Base-by-base conservation (phyloP, 257 asterid species). In the Cynanchum wilfordii region DNA sequence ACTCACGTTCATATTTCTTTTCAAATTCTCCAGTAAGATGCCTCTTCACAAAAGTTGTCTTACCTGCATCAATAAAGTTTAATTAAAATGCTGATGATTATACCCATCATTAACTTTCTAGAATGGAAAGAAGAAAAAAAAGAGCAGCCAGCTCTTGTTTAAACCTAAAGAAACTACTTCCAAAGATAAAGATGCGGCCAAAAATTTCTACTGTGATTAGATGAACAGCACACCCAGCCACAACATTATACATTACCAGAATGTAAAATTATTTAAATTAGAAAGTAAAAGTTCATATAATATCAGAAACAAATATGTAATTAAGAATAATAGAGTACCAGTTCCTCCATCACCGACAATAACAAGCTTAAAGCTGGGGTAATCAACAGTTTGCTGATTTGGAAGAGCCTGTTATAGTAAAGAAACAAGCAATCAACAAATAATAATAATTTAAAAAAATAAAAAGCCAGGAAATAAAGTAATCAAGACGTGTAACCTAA, bases 21-120 rank as follows among this genome's bases (percentile, higher is more conserved):
- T 90, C 96, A 16, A 88, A 90, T 90, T 90, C 97, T 68, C 97
- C 97, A 7, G 97, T 90, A 16, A 90, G 84, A 83, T 90, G 97
- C 84, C 97, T 89, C 78, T 90, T 90, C 79, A 90, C 97, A 72
- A 90, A 90, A 5, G 97, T 89, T 3, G 96, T 90, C 65, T 90
- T 90, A 3, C 97, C 97, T 90, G 90, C 4, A 81, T 45, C 13
- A 78, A 17, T 22, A 60, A 62, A 40, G 38, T n/a, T 33, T 17
- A 75, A 66, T 36, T 29, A 7, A 15, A 79, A 24, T 27, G 44
- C 22, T 38, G 22, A 66, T 27, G 59, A 44, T 9, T 2, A 36
- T 19, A 8, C 4, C 38, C n/a, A 30, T 0, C 19, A 16, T 24
- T 33, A 33, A 62, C 13, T 33, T 33, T 44, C 0, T 11, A 33